phyloP scores from a whole-genome alignment of 2,329 filamentous ascomycete species.

The Fusarium paranaense region DNA sequence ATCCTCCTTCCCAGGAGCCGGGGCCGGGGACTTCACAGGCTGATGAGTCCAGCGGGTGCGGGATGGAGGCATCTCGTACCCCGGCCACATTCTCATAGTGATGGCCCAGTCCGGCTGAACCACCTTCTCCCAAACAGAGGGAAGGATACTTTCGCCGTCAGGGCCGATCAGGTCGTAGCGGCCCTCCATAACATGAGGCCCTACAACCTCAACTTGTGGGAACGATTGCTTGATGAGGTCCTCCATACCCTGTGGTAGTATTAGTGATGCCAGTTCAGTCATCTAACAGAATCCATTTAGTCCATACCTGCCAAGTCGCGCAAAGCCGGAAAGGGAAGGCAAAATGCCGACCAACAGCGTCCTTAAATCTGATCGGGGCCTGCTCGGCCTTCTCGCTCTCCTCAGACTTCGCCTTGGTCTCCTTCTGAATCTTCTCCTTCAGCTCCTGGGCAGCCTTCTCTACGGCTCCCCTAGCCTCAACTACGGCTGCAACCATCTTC shows the following conservation, averaged over 20 bases:
- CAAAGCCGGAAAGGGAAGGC: slow-evolving; percentile 91
- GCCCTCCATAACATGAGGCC: slow-evolving; percentile 79
- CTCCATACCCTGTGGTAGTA: slow-evolving; percentile 73
- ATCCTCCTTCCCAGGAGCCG: slow-evolving; percentile 54
- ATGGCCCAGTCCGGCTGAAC: slow-evolving; percentile 75
- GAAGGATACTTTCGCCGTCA: slow-evolving; percentile 84
- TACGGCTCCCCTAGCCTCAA: slow-evolving; percentile 60
- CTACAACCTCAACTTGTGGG: slow-evolving; percentile 79
- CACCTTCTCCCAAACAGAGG: slow-evolving; percentile 81
- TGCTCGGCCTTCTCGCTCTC: slow-evolving; percentile 70
- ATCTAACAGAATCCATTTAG: neutral
- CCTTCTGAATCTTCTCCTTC: slow-evolving; percentile 67
- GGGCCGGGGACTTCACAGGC: neutral
- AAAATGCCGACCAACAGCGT: slow-evolving; percentile 90
- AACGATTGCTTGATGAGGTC: slow-evolving; percentile 88
- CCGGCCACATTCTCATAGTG: slow-evolving; percentile 70
- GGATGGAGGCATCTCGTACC: slow-evolving; percentile 55
- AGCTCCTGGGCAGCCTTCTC: slow-evolving; percentile 70
- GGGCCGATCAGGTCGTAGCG: slow-evolving; percentile 85
- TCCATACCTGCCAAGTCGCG: slow-evolving; percentile 77
- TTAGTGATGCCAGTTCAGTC: neutral
- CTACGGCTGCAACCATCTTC: slow-evolving; percentile 52
- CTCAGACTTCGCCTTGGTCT: slow-evolving; percentile 62
- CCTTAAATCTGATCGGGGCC: slow-evolving; percentile 87
- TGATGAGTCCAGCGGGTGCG: neutral